A percentile compares a stretch with the other conserved stretches of the same genome.
These are phyloP conservation scores for Nannizziopsis arthrosporioides DNA, from an alignment of 2,329 filamentous ascomycete species.

Conservation along the genomic window DNA sequence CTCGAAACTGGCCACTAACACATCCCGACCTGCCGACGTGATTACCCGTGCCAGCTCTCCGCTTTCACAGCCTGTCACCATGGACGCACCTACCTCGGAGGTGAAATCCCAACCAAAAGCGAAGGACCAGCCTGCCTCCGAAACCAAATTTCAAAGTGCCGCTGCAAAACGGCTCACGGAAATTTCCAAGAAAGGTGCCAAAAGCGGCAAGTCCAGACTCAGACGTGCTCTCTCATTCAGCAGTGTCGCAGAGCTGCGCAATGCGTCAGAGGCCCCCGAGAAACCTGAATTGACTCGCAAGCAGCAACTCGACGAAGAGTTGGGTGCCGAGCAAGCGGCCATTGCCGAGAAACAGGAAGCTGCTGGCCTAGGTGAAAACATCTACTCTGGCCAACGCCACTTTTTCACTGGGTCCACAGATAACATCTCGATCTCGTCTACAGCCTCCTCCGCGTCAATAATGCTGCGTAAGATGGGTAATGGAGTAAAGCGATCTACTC, in stretches of 20 bases:
- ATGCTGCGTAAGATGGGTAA: constrained; percentile 91
- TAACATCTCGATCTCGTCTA: constrained; percentile 53
- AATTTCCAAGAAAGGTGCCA: constrained; percentile 71
- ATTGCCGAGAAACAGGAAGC: constrained; percentile 91
- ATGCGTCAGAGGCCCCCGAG: constrained; percentile 54
- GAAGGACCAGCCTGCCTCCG: constrained; percentile 21
- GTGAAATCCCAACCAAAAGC: constrained; percentile 32
- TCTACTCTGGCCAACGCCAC: constrained; percentile 75
- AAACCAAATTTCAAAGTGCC: constrained; percentile 42
- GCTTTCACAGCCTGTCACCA: constrained; percentile 58
- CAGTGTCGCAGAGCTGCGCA: constrained; percentile 79
- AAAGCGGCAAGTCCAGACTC: constrained; percentile 74
- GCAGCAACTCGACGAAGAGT: constrained; percentile 51
- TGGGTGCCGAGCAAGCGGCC: constrained; percentile 78
- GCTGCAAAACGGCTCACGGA: constrained; percentile 77
- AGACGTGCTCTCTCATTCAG: constrained; percentile 93
- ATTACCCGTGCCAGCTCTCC: constrained; percentile 56
- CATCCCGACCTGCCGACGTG: constrained; percentile 45
- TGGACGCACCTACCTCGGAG: constrained; percentile 42
- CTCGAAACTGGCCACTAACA: neutral
- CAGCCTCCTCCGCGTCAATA: constrained; percentile 39
- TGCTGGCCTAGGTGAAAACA: constrained; percentile 78
- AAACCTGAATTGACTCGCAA: constrained; percentile 50
- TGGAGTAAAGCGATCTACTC: constrained; percentile 87
- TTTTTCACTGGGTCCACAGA: constrained; percentile 87